phyloP scores from a whole-genome alignment of 257 asterid species.

The Scutellaria barbata region DNA sequence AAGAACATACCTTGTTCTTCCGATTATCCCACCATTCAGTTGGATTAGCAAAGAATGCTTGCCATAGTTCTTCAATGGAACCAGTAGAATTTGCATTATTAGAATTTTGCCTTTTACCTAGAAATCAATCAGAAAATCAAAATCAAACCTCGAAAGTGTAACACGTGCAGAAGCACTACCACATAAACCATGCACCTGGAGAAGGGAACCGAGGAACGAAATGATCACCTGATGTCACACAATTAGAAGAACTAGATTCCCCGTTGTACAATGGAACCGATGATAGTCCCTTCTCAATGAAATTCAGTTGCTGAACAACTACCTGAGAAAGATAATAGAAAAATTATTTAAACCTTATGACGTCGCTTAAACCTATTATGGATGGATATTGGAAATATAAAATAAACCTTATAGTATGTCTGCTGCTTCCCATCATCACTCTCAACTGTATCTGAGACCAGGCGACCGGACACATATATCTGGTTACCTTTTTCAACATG shows the following conservation, averaged over 20 bases:
- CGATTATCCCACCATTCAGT: conserved; percentile 98
- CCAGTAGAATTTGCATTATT: conserved; percentile 61
- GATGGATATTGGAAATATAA: conserved; percentile 5
- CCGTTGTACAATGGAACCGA: conserved; percentile 63
- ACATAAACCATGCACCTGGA: not conserved
- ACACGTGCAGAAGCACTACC: conserved; percentile 5
- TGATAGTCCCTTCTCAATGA: conserved; percentile 61
- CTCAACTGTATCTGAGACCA: conserved; percentile 81
- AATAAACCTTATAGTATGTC: conserved; percentile 79
- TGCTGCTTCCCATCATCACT: conserved; percentile 86
- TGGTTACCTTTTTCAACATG: conserved; percentile 93
- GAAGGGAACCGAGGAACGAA: not conserved
- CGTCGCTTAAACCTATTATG: conserved; percentile 17
- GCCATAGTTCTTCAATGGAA: conserved; percentile 89
- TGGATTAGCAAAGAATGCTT: conserved; percentile 94
- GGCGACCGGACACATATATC: conserved; percentile 78
- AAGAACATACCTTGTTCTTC: conserved; percentile 77
- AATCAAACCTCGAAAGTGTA: conserved; percentile 3
- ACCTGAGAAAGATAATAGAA: conserved; percentile 57
- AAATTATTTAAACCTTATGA: conserved; percentile 2
- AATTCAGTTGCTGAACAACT: conserved; percentile 84
- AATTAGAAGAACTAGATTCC: conserved; percentile 56
- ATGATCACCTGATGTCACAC: conserved; percentile 46
- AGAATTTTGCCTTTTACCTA: conserved; percentile 63
- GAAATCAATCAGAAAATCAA: conserved; percentile 31